Base-by-base conservation (phyloP, 345 rosid species). In the Viola odorata region DNA sequence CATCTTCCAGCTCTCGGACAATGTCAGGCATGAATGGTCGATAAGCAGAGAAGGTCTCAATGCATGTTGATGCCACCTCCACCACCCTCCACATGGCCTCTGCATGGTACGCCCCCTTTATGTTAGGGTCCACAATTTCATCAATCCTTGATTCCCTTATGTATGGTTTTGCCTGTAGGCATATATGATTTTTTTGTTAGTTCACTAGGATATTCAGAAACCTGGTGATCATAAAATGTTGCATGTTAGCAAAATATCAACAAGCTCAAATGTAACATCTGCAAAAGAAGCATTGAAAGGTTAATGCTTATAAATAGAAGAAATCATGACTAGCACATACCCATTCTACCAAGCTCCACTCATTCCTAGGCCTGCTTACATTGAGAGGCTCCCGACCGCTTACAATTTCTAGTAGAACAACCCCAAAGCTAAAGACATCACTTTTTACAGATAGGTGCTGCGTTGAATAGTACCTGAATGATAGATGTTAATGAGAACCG, bases 311-410 rank as follows among this genome's bases (percentile, higher is more conserved):
- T n/a, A 50, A 7, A 7, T 14, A 32, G 14, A 36, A 50, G 37
- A 55, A n/a, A 57, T 42, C 55, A 37, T 38, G 55, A n/a, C 32
- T 16, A 6, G 15, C 38, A 53, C 74, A 14, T 81, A 83, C 91
- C 91, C 88, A 86, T 84, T 86, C 91, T 47, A 86, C 85, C 74
- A 86, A 80, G 73, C 88, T 86, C 91, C 88, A 81, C 53, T 86
- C 88, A 5, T 76, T 75, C 23, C 79, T 73, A 7, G 88, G 88
- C 80, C 91, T 76, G 17, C 77, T 78, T 63, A 82, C 67, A 72
- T 86, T 80, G 53, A 86, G 82, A 67, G 91, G 91, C 73, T 82
- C 91, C 60, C 85, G 71, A 12, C 87, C 85, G 10, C 87, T 81
- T 51, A 82, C 71, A 16, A 82, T 85, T 72, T 85, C 87, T 3